Percentiles rank a stretch among this genome's conserved stretches.
Conservation (phyloP, 192 early-diverging fungal species). For the Paraglomus brasilianum region DNA sequence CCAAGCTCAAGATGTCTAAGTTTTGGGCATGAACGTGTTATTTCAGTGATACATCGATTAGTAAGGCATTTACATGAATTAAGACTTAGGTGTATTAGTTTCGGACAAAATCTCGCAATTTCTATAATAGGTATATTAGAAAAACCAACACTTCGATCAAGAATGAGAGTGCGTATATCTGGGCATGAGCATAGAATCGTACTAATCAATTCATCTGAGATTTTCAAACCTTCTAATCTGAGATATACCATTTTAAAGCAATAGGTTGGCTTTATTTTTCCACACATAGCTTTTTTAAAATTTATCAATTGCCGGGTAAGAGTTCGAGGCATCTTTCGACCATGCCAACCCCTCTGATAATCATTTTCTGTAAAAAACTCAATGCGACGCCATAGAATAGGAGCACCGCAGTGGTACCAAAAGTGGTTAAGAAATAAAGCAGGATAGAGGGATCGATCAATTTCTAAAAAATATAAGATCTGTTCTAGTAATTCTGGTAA, state of each 20-base stretch:
- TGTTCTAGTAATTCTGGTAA: conserved; percentile 5
- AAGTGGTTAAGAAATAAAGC: conserved; percentile 17
- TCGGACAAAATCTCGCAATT: conserved; percentile 13
- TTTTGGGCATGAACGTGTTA: conserved; percentile 9
- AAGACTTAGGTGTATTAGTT: conserved; percentile 6
- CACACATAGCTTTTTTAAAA: too few species aligned
- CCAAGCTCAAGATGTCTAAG: conserved; percentile 8
- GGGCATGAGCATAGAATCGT: background rate
- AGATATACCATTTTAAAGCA: too few species aligned
- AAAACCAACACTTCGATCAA: conserved; percentile 19
- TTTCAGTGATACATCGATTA: conserved; percentile 22
- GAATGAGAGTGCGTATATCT: conserved; percentile 7
- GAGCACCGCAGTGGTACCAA: conserved; percentile 7
- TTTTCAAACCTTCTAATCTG: too few species aligned
- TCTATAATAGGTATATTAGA: conserved; percentile 24
- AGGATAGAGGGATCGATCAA: conserved; percentile 11
- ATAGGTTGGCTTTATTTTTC: too few species aligned
- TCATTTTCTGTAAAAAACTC: background rate
- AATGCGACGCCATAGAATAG: background rate
- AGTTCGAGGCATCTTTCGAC: too few species aligned
- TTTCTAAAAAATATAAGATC: conserved; percentile 21
- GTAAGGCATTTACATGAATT: conserved; percentile 16
- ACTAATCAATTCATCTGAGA: background rate
- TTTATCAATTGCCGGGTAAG: too few species aligned
- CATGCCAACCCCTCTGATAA: too few species aligned